Base-by-base conservation (phyloP, 2,329 filamentous ascomycete species). In the Furcasterigmium sp. region DNA sequence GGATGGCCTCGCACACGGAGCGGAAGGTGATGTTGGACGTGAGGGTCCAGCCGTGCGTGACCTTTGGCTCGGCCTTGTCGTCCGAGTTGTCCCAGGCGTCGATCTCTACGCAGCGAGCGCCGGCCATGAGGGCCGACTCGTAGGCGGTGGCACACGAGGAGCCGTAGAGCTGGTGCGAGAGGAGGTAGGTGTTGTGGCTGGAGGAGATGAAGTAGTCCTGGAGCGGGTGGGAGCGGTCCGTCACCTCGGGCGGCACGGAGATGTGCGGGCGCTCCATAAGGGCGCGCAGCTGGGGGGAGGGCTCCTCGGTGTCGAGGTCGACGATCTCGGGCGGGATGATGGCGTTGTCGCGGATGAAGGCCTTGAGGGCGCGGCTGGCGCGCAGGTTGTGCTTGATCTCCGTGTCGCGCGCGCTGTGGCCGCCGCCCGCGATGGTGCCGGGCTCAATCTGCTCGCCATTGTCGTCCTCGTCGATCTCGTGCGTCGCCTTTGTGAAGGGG, bases 201-300 rank as follows among this genome's bases (percentile, higher is more conserved):
- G 81, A 85, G 60, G 79, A 84, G 62, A 87, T 78, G 55, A 81
- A 87, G 61, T 87, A 87, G 50, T 85, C 80, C 2, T 82, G 76
- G 18, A 87, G 63, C 1, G 82, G 76, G 49, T 79, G 68, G 10
- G 72, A 76, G 44, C 78, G 67, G 53, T 84, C 78, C 8, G 73
- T 71, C 11, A 82, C 59, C 42, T 72, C 61, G 3, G 58, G 47
- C 0, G 82, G 81, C 1, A 84, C 76, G 29, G 68, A 55, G 52
- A 82, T 72, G 58, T 84, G 77, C 25, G 76, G 71, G 50, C 70
- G 75, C 47, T 74, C 67, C 7, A 85, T 65, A 14, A 85, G 61
- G 3, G 66, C 62, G 18, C 66, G 61, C 19, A 85, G 59, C 1
- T 69, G 70, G 2, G 56, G 53, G 2, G 71, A 68, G n/a, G 67